These are phyloP conservation scores for Cercospora sojina DNA, from an alignment of 2,329 filamentous ascomycete species.

Conservation along the genomic window DNA sequence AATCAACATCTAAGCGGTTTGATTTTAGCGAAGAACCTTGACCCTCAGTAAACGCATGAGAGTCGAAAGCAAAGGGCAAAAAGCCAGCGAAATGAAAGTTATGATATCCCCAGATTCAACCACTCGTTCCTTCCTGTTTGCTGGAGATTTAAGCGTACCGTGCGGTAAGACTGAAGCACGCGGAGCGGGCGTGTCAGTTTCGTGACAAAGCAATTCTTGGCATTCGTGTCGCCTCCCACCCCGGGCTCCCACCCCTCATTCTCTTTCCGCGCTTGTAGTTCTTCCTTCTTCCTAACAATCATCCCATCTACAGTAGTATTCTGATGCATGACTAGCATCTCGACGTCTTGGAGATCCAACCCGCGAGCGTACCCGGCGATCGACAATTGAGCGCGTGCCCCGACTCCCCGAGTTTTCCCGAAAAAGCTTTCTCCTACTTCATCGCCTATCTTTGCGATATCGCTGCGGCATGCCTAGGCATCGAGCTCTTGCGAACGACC, in stretches of 20 bases:
- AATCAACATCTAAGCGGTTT: conserved; percentile 73
- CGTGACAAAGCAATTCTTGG: background rate
- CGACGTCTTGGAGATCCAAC: background rate
- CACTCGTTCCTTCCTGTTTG: background rate
- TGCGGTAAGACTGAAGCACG: background rate
- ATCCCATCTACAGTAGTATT: background rate
- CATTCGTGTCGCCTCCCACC: background rate
- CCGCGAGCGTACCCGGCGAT: background rate
- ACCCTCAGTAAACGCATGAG: background rate
- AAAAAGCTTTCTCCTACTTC: background rate
- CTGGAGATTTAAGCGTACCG: background rate
- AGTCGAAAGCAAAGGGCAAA: conserved; percentile 6
- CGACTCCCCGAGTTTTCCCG: background rate
- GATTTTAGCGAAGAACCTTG: background rate
- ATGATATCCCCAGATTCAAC: background rate
- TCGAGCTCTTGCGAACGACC: background rate
- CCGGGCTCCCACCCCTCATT: background rate
- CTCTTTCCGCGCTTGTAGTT: background rate
- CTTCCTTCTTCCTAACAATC: background rate
- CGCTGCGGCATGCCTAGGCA: background rate
- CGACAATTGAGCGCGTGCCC: background rate
- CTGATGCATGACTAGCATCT: background rate
- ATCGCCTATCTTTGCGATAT: background rate
- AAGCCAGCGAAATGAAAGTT: conserved; percentile 5
- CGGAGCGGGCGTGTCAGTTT: background rate